Evolutionary conservation across 495 filamentous ascomycete genomes (phyloP), one percentile per base, ranked within the genome.

Genomic region (Aspergillus olivimuriae): DNA sequence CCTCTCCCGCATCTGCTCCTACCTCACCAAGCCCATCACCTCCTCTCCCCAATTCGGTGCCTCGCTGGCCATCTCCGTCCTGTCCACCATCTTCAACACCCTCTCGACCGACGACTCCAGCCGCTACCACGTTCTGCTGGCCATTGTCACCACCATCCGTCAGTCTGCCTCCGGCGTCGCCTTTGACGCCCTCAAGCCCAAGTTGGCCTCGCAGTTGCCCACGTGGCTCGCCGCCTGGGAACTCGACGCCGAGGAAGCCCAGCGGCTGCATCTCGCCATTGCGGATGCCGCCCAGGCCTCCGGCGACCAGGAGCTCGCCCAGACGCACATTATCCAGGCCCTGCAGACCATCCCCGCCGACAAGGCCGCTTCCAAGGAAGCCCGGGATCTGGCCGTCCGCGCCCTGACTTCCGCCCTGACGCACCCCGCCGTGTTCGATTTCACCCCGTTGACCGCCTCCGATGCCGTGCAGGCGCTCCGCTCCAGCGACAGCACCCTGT

Each of bases 81-180:
- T 99, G 48, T 89, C 87, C 58, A 95, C 89, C 44, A 77, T 99
- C 65, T 99, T 96, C 84, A 99, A 99, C 72, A 86, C 94, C 39
- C 80, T 97, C 41, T 73, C 80, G 34, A 58, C 78, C 33, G 69
- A 76, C 47, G 85, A 88, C 60, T 83, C 85, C 8, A 75, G 83
- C 55, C 83, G 91, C 22, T 96, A 84, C 74, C 82, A 94, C 53
- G 86, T 97, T 48, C 82, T 97, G 56, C 70, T 89, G 65, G 79
- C 87, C 51, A 86, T 95, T 50, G 59, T 95, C 20, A 77, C 79
- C 48, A 82, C 94, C 45, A 79, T 96, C 63, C 81, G 86, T 52
- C 66, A 76, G 40, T 70, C 82, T 52, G 76, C 77, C 45, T 76
- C 81, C 51, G 69, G 78, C 51, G 73, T 77, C 48, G 75, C 82